phyloP scores from a whole-genome alignment of 2,329 filamentous ascomycete species.

The Stromatinia cepivora region DNA sequence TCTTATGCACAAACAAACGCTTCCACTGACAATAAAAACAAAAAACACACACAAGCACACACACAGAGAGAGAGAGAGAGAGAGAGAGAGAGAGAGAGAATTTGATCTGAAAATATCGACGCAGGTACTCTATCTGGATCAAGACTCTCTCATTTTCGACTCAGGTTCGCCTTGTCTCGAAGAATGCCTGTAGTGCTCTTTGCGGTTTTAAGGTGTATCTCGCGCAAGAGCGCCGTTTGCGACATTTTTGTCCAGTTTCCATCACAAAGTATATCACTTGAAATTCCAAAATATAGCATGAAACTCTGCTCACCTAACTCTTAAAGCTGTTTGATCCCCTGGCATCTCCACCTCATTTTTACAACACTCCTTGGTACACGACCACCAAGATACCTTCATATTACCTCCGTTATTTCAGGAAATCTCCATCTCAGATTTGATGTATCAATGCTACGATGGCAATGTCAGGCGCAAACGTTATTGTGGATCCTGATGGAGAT shows the following conservation, averaged over 20 bases:
- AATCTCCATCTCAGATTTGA: neutral
- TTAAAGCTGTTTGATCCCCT: neutral
- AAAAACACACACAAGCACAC: neutral
- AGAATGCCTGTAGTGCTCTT: neutral
- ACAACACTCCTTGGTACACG: too few relatives aligned
- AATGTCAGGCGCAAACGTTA: neutral
- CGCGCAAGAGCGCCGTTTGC: neutral
- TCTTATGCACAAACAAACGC: neutral
- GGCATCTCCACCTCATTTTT: neutral
- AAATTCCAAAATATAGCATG: neutral
- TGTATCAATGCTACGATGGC: neutral
- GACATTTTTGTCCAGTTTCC: neutral
- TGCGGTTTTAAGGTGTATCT: neutral
- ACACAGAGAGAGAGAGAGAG: too few relatives aligned
- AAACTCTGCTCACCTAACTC: neutral
- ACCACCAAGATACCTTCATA: neutral
- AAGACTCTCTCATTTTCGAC: neutral
- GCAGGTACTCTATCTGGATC: neutral
- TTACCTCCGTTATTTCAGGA: accelerated
- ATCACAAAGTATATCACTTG: too few relatives aligned
- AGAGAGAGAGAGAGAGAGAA: too few relatives aligned
- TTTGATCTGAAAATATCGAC: neutral
- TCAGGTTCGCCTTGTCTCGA: neutral
- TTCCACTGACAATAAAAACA: too few relatives aligned
- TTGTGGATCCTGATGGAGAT: slow-evolving; percentile 13